Percentiles rank a stretch among this genome's conserved stretches.
Evolutionary conservation across 352 stramenopile genomes (phyloP).

Genomic region (Pythium coloratum): DNA sequence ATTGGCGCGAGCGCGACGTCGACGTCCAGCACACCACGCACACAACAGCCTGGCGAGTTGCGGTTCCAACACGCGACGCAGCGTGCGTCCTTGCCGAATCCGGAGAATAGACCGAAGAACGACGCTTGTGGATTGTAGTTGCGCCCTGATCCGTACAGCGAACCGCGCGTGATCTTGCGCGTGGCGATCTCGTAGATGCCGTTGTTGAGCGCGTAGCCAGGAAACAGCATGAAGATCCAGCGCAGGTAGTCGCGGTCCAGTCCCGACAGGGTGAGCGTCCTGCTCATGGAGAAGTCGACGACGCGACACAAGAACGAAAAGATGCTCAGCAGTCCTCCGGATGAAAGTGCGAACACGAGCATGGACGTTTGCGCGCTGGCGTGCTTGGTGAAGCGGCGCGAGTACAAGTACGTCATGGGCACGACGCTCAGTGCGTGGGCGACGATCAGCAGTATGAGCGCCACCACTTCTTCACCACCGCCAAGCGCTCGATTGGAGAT

Average conservation of each 20-base stretch:
- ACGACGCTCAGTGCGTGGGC: slow-evolving; percentile 50
- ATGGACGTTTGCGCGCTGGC: slow-evolving; percentile 63
- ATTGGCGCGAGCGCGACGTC: slow-evolving; percentile 53
- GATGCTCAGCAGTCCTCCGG: slow-evolving; percentile 65
- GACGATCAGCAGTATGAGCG: slow-evolving; percentile 40
- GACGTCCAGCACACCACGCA: slow-evolving; percentile 52
- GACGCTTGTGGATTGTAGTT: slow-evolving; percentile 38
- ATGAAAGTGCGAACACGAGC: slow-evolving; percentile 59
- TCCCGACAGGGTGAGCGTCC: slow-evolving; percentile 50
- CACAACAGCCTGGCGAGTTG: slow-evolving; percentile 39
- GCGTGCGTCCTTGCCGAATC: slow-evolving; percentile 38
- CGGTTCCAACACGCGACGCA: slow-evolving; percentile 58
- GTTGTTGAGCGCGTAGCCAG: slow-evolving; percentile 67
- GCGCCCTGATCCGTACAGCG: slow-evolving; percentile 36
- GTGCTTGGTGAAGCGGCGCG: slow-evolving; percentile 60
- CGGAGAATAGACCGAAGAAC: slow-evolving; percentile 55
- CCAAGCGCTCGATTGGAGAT: slow-evolving; percentile 36
- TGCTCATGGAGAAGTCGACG: slow-evolving; percentile 44
- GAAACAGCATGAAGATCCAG: slow-evolving; percentile 74
- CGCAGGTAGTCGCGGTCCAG: slow-evolving; percentile 70
- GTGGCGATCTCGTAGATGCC: slow-evolving; percentile 73
- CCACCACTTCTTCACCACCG: slow-evolving; percentile 39
- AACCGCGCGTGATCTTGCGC: slow-evolving; percentile 59
- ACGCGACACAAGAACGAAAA: slow-evolving; percentile 78
- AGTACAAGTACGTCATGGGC: slow-evolving; percentile 66